Evolutionary conservation across 2,329 filamentous ascomycete genomes (phyloP).

Genomic region (Leptographium procerum): DNA sequence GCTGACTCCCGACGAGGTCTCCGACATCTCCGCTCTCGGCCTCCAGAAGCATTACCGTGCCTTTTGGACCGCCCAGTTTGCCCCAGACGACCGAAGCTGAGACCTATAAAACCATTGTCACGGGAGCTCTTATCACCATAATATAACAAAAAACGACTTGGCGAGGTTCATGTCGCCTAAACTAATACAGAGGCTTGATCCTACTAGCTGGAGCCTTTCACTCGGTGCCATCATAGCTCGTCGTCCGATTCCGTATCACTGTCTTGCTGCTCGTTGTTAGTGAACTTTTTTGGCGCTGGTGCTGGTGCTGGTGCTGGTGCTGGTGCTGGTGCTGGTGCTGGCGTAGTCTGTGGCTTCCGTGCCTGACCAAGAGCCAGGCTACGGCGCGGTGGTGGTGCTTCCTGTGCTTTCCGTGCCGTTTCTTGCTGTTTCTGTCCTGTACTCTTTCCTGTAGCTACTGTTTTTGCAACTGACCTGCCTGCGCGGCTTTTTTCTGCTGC

Average conservation of each 20-base stretch:
- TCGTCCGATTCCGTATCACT: constrained; percentile 46
- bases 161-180: not conserved
- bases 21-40: constrained; percentile 43
- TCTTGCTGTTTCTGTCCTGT: too few relatives aligned
- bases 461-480: too few relatives aligned
- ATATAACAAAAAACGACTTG: not conserved
- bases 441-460: too few relatives aligned
- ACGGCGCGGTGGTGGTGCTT: constrained; percentile 18
- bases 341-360: not conserved
- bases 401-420: too few relatives aligned
- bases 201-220: not conserved
- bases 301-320: constrained; percentile 17
- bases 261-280: not conserved
- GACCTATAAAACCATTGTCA: too few relatives aligned
- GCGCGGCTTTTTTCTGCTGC: not conserved
- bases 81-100: constrained; percentile 31
- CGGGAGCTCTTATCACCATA: too few relatives aligned
- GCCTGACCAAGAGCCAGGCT: constrained; percentile 9
- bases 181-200: not conserved
- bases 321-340: constrained; percentile 2
- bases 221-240: constrained; percentile 36
- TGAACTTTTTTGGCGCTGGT: constrained; percentile 7
- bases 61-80: constrained; percentile 46
- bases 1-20: constrained; percentile 47
- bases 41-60: constrained; percentile 48